phyloP scores from a whole-genome alignment of 1,284 basidiomycete genomes.

The Leucoagaricus sp. region DNA sequence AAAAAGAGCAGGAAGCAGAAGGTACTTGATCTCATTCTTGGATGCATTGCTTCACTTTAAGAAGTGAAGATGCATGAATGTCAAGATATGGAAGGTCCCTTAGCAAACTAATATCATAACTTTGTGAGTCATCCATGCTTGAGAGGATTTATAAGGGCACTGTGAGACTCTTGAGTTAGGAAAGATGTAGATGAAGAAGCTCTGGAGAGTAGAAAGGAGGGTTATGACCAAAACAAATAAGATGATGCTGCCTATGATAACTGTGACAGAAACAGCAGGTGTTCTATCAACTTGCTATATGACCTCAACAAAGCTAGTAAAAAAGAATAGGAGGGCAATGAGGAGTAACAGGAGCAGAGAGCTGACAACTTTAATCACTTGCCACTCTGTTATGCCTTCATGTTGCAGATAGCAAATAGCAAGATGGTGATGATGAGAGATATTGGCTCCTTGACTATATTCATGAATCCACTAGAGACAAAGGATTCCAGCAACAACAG shows the following conservation, averaged over 20 bases:
- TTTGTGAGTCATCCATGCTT: slow-evolving; percentile 20
- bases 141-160: slow-evolving; percentile 27
- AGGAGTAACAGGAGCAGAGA: slow-evolving; percentile 24
- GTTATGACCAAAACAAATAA: slow-evolving; percentile 22
- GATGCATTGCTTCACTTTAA: too few species aligned
- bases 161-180: slow-evolving; percentile 10
- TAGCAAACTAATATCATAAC: background rate
- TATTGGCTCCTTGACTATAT: slow-evolving; percentile 18
- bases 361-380: slow-evolving; percentile 23
- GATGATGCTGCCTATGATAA: slow-evolving; percentile 18
- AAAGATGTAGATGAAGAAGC: slow-evolving; percentile 13
- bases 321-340: slow-evolving; percentile 24
- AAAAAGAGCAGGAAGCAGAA: background rate
- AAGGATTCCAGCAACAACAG: slow-evolving; percentile 24
- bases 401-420: slow-evolving; percentile 23
- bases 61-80: too few species aligned
- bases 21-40: too few species aligned
- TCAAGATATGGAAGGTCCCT: background rate
- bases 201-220: slow-evolving; percentile 22
- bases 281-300: slow-evolving; percentile 14
- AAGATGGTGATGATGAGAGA: slow-evolving; percentile 20
- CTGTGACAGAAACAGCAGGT: slow-evolving; percentile 20
- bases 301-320: slow-evolving; percentile 25
- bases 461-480: slow-evolving; percentile 27
- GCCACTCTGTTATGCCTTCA: slow-evolving; percentile 23